Conservation (phyloP, 1,284 basidiomycete species). For the Phellinidium pouzarii region DNA sequence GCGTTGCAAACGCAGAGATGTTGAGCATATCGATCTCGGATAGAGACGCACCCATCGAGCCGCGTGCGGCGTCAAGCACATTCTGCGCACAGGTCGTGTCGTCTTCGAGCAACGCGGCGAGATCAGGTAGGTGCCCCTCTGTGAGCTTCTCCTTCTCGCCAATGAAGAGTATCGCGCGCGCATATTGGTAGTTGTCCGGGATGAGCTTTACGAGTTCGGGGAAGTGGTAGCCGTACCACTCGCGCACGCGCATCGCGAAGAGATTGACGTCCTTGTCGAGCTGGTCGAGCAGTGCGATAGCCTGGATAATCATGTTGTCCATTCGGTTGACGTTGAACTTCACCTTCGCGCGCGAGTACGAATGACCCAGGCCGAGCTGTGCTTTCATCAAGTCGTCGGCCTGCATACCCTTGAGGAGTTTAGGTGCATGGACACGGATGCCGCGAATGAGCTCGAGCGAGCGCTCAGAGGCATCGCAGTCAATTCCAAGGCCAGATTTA, state of each 20-base stretch:
- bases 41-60: slow-evolving; percentile 93
- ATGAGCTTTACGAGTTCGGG: slow-evolving; percentile 95
- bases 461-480: slow-evolving; percentile 85
- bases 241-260: slow-evolving; percentile 96
- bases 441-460: slow-evolving; percentile 90
- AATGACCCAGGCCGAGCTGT: slow-evolving; percentile 95
- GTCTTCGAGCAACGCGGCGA: slow-evolving; percentile 82
- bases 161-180: slow-evolving; percentile 82
- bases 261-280: slow-evolving; percentile 99
- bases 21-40: slow-evolving; percentile 95
- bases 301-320: slow-evolving; percentile 99
- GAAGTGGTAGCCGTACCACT: slow-evolving; percentile 99
- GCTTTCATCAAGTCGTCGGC: slow-evolving; percentile 88
- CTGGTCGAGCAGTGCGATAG: slow-evolving; percentile 96
- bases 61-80: slow-evolving; percentile 88
- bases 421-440: slow-evolving; percentile 87
- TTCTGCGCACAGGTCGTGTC: slow-evolving; percentile 88
- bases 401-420: slow-evolving; percentile 86
- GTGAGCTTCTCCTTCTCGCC: slow-evolving; percentile 80
- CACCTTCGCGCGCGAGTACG: slow-evolving; percentile 95
- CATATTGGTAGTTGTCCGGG: slow-evolving; percentile 94
- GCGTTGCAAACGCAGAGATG: slow-evolving; percentile 87
- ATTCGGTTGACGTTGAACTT: slow-evolving; percentile 99
- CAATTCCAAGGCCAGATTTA: slow-evolving; percentile 69
- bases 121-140: slow-evolving; percentile 75